Conservation (phyloP, 1,139 yeast genomes). For the Saccharomyces uvarum region DNA sequence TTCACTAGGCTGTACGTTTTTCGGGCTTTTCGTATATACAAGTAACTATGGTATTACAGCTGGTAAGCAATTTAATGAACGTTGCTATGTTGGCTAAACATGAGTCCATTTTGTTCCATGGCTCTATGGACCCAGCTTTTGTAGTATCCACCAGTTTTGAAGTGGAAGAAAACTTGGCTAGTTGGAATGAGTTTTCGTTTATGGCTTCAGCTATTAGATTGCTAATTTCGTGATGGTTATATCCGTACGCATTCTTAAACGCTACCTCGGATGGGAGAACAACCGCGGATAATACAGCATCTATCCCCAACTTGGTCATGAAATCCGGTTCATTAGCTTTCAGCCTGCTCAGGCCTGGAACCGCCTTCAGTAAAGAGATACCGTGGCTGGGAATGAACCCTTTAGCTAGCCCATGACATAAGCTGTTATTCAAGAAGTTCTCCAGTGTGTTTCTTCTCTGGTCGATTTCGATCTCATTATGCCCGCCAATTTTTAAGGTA, state of each 20-base stretch:
- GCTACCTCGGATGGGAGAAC: constrained; percentile 14
- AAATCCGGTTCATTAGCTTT: constrained; percentile 1
- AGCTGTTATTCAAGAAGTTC: constrained; percentile 21
- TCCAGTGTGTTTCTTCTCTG: constrained; percentile 24
- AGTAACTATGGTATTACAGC: constrained; percentile 21
- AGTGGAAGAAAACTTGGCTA: not conserved
- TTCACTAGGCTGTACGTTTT: constrained; percentile 3
- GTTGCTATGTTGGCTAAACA: constrained; percentile 13
- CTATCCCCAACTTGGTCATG: constrained; percentile 10
- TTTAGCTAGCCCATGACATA: constrained; percentile 23
- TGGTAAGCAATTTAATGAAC: constrained; percentile 17
- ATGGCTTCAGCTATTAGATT: constrained; percentile 15
- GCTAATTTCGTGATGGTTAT: constrained; percentile 12
- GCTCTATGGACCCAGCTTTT: constrained; percentile 20
- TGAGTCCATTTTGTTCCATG: constrained; percentile 23
- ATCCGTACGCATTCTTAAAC: constrained; percentile 14
- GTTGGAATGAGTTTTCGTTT: constrained; percentile 1
- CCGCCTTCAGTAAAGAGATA: constrained; percentile 20
- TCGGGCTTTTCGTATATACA: constrained; percentile 22
- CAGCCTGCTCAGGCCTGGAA: constrained; percentile 9
- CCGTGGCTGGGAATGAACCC: constrained; percentile 28
- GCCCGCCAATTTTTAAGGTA: constrained; percentile 28
- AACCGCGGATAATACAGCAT: constrained; percentile 13
- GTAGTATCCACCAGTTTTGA: constrained; percentile 5
- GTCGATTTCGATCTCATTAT: constrained; percentile 26